Evolutionary conservation across 1,284 basidiomycete genomes (phyloP).

Genomic region (Melampsora americana): DNA sequence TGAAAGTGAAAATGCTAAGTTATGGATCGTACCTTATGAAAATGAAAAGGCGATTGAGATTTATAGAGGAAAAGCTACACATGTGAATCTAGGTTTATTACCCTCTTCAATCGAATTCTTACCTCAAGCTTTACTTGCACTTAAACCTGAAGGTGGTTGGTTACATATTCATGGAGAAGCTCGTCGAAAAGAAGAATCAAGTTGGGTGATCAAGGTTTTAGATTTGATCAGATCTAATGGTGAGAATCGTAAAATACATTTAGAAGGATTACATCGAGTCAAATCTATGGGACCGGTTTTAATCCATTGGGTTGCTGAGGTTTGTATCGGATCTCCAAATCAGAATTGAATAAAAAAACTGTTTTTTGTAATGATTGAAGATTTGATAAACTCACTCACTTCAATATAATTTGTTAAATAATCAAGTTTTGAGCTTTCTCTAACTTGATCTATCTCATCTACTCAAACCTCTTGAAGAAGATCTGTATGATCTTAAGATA

Average conservation of each 20-base stretch:
- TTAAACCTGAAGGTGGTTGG: slow-evolving; percentile 34
- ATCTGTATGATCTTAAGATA: too few relatives aligned
- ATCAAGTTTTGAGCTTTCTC: too few relatives aligned
- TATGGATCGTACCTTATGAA: background rate
- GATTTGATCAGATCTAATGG: background rate
- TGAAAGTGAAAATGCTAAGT: background rate
- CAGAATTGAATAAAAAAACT: too few relatives aligned
- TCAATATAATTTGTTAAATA: too few relatives aligned
- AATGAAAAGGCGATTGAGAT: slow-evolving; percentile 13
- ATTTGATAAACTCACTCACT: too few relatives aligned
- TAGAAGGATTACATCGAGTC: background rate
- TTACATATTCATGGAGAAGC: slow-evolving; percentile 34
- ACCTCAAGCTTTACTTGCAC: slow-evolving; percentile 23
- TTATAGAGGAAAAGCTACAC: slow-evolving; percentile 19
- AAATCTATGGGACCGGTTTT: background rate
- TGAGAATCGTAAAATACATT: background rate
- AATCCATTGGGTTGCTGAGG: background rate
- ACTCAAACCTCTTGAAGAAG: too few relatives aligned
- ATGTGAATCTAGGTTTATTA: slow-evolving; percentile 37
- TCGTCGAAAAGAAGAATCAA: background rate
- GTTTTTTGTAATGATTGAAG: too few relatives aligned
- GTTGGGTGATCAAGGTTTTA: background rate
- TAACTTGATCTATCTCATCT: too few relatives aligned
- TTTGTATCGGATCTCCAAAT: background rate
- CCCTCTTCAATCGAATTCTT: slow-evolving; percentile 31